phyloP scores from a whole-genome alignment of 176 grass and related monocot species.

The Carex myosuroides region DNA sequence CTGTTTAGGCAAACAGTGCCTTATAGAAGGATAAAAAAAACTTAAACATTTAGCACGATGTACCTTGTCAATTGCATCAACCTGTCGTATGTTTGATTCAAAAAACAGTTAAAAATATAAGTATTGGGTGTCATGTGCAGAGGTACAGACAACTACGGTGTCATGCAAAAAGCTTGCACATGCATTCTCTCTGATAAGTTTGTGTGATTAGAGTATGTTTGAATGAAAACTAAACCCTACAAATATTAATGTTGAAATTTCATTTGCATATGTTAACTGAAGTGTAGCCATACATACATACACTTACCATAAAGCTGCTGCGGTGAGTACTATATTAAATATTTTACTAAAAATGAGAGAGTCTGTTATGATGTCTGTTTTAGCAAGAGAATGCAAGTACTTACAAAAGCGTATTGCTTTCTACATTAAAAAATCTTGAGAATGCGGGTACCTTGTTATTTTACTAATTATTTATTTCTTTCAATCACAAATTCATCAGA shows the following conservation, averaged over 20 bases:
- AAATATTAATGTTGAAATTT: background rate
- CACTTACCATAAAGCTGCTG: background rate
- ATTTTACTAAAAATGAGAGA: background rate
- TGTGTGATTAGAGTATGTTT: background rate
- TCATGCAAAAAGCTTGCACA: background rate
- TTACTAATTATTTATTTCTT: background rate
- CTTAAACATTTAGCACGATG: background rate
- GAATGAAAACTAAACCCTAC: background rate
- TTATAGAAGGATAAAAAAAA: background rate
- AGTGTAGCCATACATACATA: background rate
- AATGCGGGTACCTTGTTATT: too few relatives aligned
- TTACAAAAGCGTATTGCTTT: too few relatives aligned
- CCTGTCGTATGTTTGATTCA: background rate
- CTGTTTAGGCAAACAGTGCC: background rate
- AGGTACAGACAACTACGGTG: background rate
- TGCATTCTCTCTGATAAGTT: background rate
- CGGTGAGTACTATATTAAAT: background rate
- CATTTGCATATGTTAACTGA: background rate
- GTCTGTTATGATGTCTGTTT: background rate
- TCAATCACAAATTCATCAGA: conserved; percentile 29
- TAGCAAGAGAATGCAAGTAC: too few relatives aligned
- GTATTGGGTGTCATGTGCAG: background rate
- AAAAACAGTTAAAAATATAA: background rate
- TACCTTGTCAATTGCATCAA: background rate
- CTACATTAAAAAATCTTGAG: too few relatives aligned